Percentiles rank a stretch among this genome's conserved stretches.
Evolutionary conservation across 768 basidiomycete genomes (phyloP).

Genomic region (Steccherinum ochraceum): DNA sequence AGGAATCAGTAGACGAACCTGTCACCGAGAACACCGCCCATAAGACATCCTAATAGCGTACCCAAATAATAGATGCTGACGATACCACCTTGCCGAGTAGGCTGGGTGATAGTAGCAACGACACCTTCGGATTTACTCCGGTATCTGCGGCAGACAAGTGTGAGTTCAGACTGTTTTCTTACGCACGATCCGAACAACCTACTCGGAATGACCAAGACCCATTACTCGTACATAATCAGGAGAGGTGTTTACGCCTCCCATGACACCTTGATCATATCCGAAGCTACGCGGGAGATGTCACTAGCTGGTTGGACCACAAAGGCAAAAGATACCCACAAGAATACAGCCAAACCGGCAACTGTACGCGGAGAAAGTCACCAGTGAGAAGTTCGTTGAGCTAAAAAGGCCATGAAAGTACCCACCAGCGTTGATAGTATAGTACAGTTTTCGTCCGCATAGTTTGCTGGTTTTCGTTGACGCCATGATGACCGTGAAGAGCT

Average conservation of each 20-base stretch:
- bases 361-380: neutral
- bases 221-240: constrained; percentile 37
- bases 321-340: constrained; percentile 29
- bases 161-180: no score
- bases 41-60: constrained; percentile 33
- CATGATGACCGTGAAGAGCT: neutral
- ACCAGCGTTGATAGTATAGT: constrained; percentile 22
- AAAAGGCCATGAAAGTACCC: neutral
- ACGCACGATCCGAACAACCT: constrained; percentile 1
- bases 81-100: constrained; percentile 38
- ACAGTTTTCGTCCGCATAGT: constrained; percentile 19
- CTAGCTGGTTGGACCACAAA: no score
- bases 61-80: constrained; percentile 42
- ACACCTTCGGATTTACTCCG: constrained; percentile 34
- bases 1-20: constrained; percentile 10
- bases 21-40: constrained; percentile 36
- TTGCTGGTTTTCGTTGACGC: neutral
- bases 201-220: constrained; percentile 32
- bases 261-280: constrained; percentile 44
- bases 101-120: constrained; percentile 35
- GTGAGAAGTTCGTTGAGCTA: neutral
- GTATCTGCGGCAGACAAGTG: no score
- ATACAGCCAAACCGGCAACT: constrained; percentile 27
- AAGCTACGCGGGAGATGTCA: constrained; percentile 25
- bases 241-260: constrained; percentile 41